These are phyloP conservation scores for Juncus inflexus DNA, from an alignment of 176 grass and related monocot species.

Conservation along the genomic window DNA sequence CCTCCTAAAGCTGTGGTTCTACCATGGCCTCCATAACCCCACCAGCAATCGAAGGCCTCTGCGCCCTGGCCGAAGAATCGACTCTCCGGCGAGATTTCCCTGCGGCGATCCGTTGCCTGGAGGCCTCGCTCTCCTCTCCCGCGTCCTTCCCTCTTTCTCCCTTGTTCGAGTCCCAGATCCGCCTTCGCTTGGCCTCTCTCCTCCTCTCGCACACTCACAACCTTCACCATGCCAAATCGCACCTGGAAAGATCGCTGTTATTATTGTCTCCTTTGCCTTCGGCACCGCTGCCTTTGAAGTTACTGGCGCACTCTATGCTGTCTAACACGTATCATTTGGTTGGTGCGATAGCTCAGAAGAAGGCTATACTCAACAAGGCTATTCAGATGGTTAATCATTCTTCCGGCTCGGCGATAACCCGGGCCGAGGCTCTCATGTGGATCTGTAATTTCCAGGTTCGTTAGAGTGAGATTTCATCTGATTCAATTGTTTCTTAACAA, in stretches of 20 bases:
- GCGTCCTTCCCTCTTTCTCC: conserved; percentile 56
- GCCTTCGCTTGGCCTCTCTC: conserved; percentile 60
- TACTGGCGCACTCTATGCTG: conserved; percentile 72
- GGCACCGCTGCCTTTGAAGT: conserved; percentile 67
- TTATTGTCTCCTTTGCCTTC: conserved; percentile 64
- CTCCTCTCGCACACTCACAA: conserved; percentile 51
- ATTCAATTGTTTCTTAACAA: conserved; percentile 4
- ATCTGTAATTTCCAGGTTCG: conserved; percentile 50
- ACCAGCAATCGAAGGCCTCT: conserved; percentile 58
- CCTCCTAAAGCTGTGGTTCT: too few relatives aligned
- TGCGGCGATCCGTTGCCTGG: conserved; percentile 48
- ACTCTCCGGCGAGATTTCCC: conserved; percentile 63
- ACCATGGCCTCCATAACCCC: conserved; percentile 27
- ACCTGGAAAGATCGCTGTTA: conserved; percentile 77
- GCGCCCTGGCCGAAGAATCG: conserved; percentile 75
- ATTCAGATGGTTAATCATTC: conserved; percentile 50
- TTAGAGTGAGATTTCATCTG: background rate
- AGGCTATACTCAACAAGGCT: conserved; percentile 60
- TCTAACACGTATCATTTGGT: conserved; percentile 56
- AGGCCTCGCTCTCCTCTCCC: conserved; percentile 42
- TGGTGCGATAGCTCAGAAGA: conserved; percentile 53
- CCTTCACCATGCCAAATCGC: conserved; percentile 60
- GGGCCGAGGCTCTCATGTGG: conserved; percentile 47
- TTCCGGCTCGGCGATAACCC: conserved; percentile 30
- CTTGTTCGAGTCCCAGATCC: conserved; percentile 64